phyloP scores from a whole-genome alignment of 2,329 filamentous ascomycete species.

The Sclerotinia borealis region DNA sequence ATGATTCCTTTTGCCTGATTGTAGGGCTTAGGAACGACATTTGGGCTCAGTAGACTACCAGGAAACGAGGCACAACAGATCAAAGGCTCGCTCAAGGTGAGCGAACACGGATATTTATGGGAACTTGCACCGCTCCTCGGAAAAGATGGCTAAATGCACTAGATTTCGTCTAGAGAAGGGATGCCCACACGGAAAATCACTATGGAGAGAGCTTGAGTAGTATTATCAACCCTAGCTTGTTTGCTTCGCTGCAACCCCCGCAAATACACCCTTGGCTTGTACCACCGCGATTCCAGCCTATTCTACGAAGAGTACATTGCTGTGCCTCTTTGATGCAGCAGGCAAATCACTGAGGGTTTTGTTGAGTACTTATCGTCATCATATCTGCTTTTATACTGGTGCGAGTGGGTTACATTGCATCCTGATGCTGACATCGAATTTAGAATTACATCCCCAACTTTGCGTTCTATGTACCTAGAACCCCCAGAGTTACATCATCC shows the following conservation, averaged over 20 bases:
- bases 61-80: background rate
- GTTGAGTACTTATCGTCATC: background rate
- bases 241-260: constrained; percentile 3
- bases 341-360: background rate
- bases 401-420: background rate
- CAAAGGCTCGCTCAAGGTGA: background rate
- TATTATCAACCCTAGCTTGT: background rate
- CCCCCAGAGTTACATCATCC: background rate
- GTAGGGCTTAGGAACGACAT: constrained; percentile 8
- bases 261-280: background rate
- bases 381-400: background rate
- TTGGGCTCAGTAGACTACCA: background rate
- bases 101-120: constrained; percentile 9
- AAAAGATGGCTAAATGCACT: constrained; percentile 7
- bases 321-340: background rate
- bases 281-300: background rate
- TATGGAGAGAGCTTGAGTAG: background rate
- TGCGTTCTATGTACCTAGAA: background rate
- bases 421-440: background rate
- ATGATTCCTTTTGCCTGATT: constrained; percentile 1
- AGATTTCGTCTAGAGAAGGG: background rate
- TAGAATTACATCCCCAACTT: background rate
- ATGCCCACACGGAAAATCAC: background rate
- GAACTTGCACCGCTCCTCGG: background rate
- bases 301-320: background rate